Percentiles rank a stretch among this genome's conserved stretches.
phyloP scores from a whole-genome alignment of 1,284 basidiomycete species.

The Boletus sp. region DNA sequence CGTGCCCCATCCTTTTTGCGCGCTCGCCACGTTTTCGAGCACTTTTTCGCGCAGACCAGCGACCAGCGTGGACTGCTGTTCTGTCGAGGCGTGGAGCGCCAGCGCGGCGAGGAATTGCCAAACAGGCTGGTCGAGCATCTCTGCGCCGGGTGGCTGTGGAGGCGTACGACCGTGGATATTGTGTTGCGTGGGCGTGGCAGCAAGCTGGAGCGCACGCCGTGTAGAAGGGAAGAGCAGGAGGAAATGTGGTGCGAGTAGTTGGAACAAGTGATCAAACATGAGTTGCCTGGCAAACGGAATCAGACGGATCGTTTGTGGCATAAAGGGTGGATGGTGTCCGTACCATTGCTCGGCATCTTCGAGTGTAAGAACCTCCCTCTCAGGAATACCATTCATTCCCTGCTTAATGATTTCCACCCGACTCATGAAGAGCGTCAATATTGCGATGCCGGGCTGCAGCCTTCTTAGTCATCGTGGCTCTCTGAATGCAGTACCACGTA shows the following conservation, averaged over 20 bases:
- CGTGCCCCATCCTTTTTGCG: constrained; percentile 67
- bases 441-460: constrained; percentile 83
- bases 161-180: constrained; percentile 24
- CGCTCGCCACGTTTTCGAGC: constrained; percentile 77
- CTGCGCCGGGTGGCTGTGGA: constrained; percentile 62
- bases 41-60: constrained; percentile 88
- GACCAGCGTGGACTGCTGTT: constrained; percentile 86
- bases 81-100: constrained; percentile 79
- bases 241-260: constrained; percentile 72
- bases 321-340: background rate
- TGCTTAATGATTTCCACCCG: constrained; percentile 90
- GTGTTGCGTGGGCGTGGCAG: constrained; percentile 36
- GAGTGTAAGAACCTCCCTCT: constrained; percentile 55
- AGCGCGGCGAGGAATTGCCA: constrained; percentile 91
- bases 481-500: constrained; percentile 36
- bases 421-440: constrained; percentile 89
- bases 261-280: constrained; percentile 83
- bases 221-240: constrained; percentile 87
- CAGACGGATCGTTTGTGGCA: background rate
- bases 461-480: constrained; percentile 3
- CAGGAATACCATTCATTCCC: constrained; percentile 48
- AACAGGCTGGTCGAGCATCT: constrained; percentile 84
- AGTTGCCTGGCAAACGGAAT: constrained; percentile 54
- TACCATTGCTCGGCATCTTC: constrained; percentile 88
- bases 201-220: constrained; percentile 53